phyloP scores from a whole-genome alignment of 2,329 filamentous ascomycete species.

The Onygenales sp. region DNA sequence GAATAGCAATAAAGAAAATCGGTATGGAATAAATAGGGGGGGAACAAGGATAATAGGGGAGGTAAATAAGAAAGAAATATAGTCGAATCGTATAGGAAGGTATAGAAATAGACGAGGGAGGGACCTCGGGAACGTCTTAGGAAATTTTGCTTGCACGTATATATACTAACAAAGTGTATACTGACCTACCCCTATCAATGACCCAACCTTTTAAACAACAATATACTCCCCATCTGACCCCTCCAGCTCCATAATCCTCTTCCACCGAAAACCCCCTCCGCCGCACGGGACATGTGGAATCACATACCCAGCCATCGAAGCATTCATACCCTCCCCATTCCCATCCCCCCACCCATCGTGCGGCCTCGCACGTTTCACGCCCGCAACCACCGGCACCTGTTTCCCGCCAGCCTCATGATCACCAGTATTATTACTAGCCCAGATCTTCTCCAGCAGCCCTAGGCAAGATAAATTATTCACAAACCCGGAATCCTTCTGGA shows the following conservation, averaged over 20 bases:
- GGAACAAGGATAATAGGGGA: too few species aligned
- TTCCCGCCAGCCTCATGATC: not conserved
- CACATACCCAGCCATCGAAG: not conserved
- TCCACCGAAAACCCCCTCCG: constrained; percentile 19
- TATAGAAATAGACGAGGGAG: too few species aligned
- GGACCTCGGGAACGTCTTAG: too few species aligned
- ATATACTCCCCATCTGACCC: constrained; percentile 23
- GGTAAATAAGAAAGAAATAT: too few species aligned
- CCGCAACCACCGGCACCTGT: not conserved
- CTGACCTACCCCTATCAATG: not conserved
- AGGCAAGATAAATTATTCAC: constrained; percentile 85
- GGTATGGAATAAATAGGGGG: too few species aligned
- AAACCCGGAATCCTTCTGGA: constrained; percentile 82
- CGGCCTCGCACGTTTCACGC: not conserved
- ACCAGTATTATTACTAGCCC: constrained; percentile 41
- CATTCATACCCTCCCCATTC: not conserved
- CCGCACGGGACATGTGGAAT: not conserved
- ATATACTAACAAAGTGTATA: not conserved
- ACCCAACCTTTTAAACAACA: constrained; percentile 21
- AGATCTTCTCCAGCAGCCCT: constrained; percentile 76
- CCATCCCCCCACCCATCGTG: not conserved
- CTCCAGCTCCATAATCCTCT: constrained; percentile 20
- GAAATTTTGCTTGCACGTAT: too few species aligned
- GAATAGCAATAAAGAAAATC: too few species aligned
- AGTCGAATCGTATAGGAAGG: too few species aligned